A percentile compares a stretch with the other conserved stretches of the same genome.
Conservation (phyloP, 2,329 filamentous ascomycete species). For the Scorias spongiosa region DNA sequence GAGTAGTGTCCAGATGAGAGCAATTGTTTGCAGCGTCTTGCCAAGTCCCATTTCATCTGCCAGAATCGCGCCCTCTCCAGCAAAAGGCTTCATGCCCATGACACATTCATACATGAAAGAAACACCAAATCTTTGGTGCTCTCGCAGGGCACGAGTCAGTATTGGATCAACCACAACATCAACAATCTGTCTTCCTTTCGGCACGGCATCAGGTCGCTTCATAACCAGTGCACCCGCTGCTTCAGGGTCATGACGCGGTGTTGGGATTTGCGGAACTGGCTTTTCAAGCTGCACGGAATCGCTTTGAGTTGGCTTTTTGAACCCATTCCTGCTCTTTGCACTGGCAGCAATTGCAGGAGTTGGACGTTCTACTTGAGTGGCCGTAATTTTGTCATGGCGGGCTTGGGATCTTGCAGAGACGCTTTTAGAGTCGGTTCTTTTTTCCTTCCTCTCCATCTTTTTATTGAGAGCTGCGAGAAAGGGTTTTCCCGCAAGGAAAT, state of each 20-base stretch:
- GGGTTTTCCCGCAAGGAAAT: constrained; percentile 22
- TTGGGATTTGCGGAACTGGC: constrained; percentile 32
- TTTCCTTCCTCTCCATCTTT: constrained; percentile 13
- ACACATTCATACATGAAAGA: constrained; percentile 61
- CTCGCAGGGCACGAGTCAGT: constrained; percentile 44
- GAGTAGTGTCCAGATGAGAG: constrained; percentile 54
- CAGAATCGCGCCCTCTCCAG: constrained; percentile 54
- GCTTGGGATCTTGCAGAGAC: constrained; percentile 17
- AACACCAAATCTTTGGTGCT: constrained; percentile 55
- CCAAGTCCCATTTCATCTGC: constrained; percentile 65
- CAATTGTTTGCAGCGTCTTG: constrained; percentile 59
- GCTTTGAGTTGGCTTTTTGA: constrained; percentile 47
- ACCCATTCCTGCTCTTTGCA: constrained; percentile 28
- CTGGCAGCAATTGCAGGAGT: constrained; percentile 24
- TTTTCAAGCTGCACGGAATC: constrained; percentile 27
- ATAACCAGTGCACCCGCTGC: constrained; percentile 49
- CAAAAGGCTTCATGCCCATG: constrained; percentile 53
- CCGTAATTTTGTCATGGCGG: constrained; percentile 21
- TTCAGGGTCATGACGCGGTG: constrained; percentile 50
- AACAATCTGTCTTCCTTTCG: constrained; percentile 49
- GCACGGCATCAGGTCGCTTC: constrained; percentile 41
- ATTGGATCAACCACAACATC: constrained; percentile 60
- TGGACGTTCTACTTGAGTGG: constrained; percentile 23
- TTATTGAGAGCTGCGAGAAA: constrained; percentile 16
- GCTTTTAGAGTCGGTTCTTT: constrained; percentile 7